Evolutionary conservation across 345 rosid species (phyloP).

Genomic region (Pseudoturritis turrita): DNA sequence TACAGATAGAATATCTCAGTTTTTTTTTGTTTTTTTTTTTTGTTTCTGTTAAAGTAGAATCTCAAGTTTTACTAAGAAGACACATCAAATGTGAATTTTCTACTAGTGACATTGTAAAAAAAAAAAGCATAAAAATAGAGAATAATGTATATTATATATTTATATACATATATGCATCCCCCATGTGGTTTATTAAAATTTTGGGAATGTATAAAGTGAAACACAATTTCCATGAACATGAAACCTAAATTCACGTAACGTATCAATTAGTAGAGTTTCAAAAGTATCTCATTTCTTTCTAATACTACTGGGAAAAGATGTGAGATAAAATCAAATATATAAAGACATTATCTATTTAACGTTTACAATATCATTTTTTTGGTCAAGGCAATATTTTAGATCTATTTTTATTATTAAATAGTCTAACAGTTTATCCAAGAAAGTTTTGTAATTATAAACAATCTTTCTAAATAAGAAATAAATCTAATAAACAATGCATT

Average conservation of each 20-base stretch:
- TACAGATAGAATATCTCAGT: background rate
- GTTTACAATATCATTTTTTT: background rate
- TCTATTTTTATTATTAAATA: background rate
- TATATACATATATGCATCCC: background rate
- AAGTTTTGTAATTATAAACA: background rate
- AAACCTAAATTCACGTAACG: slow-evolving; percentile 33
- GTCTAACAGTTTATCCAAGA: background rate
- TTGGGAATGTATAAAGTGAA: slow-evolving; percentile 19
- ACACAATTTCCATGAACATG: slow-evolving; percentile 28
- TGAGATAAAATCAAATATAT: background rate
- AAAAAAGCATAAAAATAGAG: background rate
- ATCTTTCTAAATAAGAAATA: too few species aligned
- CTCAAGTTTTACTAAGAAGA: background rate
- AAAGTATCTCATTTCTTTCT: slow-evolving; percentile 15
- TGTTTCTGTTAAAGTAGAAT: too few species aligned
- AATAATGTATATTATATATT: background rate
- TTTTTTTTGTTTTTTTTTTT: too few species aligned
- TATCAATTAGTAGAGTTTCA: slow-evolving; percentile 28
- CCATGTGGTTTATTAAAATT: background rate
- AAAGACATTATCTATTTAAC: background rate
- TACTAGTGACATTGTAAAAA: background rate
- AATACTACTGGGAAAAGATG: background rate
- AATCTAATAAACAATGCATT: background rate
- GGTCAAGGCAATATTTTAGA: background rate
- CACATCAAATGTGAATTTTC: background rate